These are phyloP conservation scores for Amphibolis antarctica DNA, from an alignment of 106 monocot genomes.

Conservation along the genomic window DNA sequence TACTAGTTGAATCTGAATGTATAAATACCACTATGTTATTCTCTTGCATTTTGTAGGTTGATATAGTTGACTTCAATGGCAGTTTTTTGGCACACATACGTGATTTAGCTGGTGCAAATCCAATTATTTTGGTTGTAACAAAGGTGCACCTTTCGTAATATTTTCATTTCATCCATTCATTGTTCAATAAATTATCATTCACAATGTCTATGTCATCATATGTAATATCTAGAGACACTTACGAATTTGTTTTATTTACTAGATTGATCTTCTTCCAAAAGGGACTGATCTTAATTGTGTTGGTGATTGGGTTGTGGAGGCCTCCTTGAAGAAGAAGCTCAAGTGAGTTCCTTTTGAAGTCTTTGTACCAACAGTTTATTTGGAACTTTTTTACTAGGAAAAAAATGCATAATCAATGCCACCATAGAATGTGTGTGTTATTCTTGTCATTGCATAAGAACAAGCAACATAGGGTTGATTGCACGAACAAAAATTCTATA, in stretches of 20 bases:
- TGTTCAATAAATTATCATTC: not conserved
- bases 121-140: slow-evolving; percentile 90
- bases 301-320: slow-evolving; percentile 95
- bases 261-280: slow-evolving; percentile 97
- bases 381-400: no score
- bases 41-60: slow-evolving; percentile 58
- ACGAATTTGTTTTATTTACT: not conserved
- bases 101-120: slow-evolving; percentile 93
- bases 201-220: not conserved
- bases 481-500: no score
- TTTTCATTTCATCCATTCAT: not conserved
- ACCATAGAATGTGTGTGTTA: no score
- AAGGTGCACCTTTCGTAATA: slow-evolving; percentile 41
- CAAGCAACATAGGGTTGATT: no score
- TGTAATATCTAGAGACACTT: not conserved
- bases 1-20: no score
- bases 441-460: no score
- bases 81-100: slow-evolving; percentile 85
- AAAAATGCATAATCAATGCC: no score
- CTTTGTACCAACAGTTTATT: not conserved
- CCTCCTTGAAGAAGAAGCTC: slow-evolving; percentile 79
- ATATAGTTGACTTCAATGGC: slow-evolving; percentile 99
- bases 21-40: not conserved
- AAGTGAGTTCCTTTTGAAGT: slow-evolving; percentile 44
- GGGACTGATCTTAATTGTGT: slow-evolving; percentile 90